phyloP scores from a whole-genome alignment of 768 basidiomycete species.

The Phylloporus sp. region DNA sequence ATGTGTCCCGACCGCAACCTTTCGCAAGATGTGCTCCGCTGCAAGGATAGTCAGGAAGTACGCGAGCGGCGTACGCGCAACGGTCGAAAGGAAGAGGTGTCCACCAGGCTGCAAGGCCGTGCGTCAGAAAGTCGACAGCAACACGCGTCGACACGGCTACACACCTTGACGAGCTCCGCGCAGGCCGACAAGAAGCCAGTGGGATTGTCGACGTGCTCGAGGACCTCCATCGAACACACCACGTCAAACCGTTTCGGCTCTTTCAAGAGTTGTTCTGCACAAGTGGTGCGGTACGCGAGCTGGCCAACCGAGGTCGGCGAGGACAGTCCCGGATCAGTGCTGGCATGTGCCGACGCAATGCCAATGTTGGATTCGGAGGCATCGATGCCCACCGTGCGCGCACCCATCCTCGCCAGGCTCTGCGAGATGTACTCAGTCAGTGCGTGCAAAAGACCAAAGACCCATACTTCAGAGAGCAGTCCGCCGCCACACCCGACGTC shows the following conservation, averaged over 20 bases:
- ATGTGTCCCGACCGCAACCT: constrained; percentile 87
- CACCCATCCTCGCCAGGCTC: constrained; percentile 87
- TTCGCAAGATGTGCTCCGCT: constrained; percentile 77
- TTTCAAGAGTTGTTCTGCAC: constrained; percentile 70
- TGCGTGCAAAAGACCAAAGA: not conserved
- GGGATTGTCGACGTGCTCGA: constrained; percentile 97
- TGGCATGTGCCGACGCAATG: constrained; percentile 80
- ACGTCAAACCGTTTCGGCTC: constrained; percentile 75
- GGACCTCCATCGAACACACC: constrained; percentile 96
- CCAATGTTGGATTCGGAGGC: constrained; percentile 84
- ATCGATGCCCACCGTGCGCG: constrained; percentile 86
- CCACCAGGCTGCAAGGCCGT: constrained; percentile 73
- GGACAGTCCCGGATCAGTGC: constrained; percentile 63
- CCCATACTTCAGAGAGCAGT: constrained; percentile 80
- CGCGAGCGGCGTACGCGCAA: constrained; percentile 80
- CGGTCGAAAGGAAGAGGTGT: constrained; percentile 92
- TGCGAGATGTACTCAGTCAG: constrained; percentile 27
- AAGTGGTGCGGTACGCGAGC: constrained; percentile 65
- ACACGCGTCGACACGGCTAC: constrained; percentile 13
- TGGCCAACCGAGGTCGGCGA: constrained; percentile 22
- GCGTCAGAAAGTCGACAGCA: constrained; percentile 3
- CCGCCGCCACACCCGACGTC: constrained; percentile 98
- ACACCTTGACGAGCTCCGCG: constrained; percentile 82
- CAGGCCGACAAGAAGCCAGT: constrained; percentile 76
- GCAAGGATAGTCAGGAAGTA: constrained; percentile 67